Percentiles rank a stretch among this genome's conserved stretches.
Conservation (phyloP, 2,329 filamentous ascomycete species). For the Hyphodiscus sp. region DNA sequence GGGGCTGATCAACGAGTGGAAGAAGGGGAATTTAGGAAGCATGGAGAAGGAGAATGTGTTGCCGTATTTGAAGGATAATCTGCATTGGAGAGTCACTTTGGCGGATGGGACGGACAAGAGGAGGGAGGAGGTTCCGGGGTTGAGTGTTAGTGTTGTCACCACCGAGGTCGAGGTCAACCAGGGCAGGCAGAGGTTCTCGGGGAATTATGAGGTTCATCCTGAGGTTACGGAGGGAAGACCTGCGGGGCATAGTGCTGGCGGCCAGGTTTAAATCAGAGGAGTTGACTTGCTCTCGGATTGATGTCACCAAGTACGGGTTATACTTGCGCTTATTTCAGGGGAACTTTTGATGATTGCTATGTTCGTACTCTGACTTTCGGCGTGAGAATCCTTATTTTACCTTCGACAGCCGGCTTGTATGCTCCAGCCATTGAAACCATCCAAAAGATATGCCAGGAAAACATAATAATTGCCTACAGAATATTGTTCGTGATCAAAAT, state of each 20-base stretch:
- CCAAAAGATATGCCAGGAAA: too few species aligned
- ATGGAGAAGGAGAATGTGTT: conserved; percentile 28
- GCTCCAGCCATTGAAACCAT: too few species aligned
- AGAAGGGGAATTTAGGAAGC: conserved; percentile 25
- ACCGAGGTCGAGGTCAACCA: conserved; percentile 23
- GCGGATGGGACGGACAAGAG: conserved; percentile 19
- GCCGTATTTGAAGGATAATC: conserved; percentile 26
- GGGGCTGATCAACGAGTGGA: conserved; percentile 27
- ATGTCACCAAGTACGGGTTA: too few species aligned
- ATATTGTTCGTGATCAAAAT: too few species aligned
- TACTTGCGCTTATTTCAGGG: too few species aligned
- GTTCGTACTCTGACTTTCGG: too few species aligned
- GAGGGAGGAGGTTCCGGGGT: conserved; percentile 20
- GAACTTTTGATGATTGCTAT: too few species aligned
- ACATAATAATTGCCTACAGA: too few species aligned
- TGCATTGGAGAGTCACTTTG: conserved; percentile 27
- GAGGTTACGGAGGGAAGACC: conserved; percentile 25
- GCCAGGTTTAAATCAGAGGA: background rate
- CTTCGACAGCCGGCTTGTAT: too few species aligned
- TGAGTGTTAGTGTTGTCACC: conserved; percentile 26
- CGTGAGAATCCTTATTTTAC: too few species aligned
- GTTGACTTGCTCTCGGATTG: too few species aligned
- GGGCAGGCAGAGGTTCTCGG: conserved; percentile 18
- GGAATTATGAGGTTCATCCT: conserved; percentile 25
- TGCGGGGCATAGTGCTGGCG: conserved; percentile 10